Evolutionary conservation across 1,284 basidiomycete genomes (phyloP), one percentile per base, ranked within the genome.

Genomic region (Cryptococcus jaspeensis): DNA sequence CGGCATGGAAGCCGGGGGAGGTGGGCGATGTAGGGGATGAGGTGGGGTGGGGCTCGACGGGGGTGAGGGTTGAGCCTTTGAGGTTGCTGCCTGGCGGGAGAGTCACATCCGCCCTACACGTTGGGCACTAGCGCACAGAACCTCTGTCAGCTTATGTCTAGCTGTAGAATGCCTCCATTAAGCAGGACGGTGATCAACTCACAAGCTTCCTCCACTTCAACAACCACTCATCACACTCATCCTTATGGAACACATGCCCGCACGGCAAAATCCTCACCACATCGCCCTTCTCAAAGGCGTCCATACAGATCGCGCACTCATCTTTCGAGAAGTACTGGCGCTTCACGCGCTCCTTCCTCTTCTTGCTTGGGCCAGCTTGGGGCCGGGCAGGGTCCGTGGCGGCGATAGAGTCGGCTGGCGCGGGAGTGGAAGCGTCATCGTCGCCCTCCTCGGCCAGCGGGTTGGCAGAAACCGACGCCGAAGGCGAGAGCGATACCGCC

Each of bases 231-330:
- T 92, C 90, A 43, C 94, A 85, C 75, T 94, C 91, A 45, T 87
- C 85, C 53, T 78, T 77, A 62, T 80, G 80, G 62, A 79, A 82
- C 35, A 94, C 85, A 72, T 95, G 92, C 52, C 89, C 87, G 70
- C 92, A 96, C 0, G 92, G 92, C 47, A 95, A 74, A 51, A 93
- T 89, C 62, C 92, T 84, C 37, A 95, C 90, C 61, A 85, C 82
- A 71, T 96, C 92, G 2, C 91, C 91, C 64, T 85, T 85, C 40
- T 80, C 85, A 66, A 95, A 95, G 63, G 87, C 85, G 61, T 84
- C 88, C 62, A 96, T 81, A 73, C 92, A 96, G 61, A 96, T 94
- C 12, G 91, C 88, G 69, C 92, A 96, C 72, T 95, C 90, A 62
- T 78, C 76, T 61, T 75, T 76, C 12, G 71, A 72, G 55, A 73